Conservation (phyloP, 2,329 filamentous ascomycete genomes). For the Zarea fungicola region DNA sequence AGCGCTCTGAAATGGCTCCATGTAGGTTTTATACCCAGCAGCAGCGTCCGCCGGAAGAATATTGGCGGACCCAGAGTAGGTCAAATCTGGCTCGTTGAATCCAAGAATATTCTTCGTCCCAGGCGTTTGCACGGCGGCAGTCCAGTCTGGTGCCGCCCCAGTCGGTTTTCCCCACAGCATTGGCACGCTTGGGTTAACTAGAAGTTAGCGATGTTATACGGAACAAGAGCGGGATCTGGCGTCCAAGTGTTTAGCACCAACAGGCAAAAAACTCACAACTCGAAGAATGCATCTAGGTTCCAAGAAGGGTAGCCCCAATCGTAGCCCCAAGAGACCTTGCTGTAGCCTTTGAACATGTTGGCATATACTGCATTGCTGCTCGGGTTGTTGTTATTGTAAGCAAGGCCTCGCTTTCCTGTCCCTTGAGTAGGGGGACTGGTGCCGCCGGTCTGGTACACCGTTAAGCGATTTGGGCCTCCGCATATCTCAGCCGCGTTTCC, state of each 20-base stretch:
- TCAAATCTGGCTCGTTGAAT: slow-evolving; percentile 5
- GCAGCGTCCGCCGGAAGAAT: neutral
- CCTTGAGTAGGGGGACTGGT: neutral
- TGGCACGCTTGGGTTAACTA: neutral
- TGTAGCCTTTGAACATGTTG: slow-evolving; percentile 1
- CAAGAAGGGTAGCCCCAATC: slow-evolving; percentile 2
- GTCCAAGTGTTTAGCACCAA: no score
- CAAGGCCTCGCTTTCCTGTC: neutral
- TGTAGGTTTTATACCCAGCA: neutral
- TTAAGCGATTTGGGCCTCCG: neutral
- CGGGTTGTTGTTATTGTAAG: slow-evolving; percentile 2
- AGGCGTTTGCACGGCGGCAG: neutral
- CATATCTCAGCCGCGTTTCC: neutral
- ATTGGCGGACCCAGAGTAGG: neutral
- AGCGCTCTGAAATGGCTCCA: neutral
- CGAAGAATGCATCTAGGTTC: neutral
- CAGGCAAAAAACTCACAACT: neutral
- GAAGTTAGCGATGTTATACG: neutral
- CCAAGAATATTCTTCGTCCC: neutral
- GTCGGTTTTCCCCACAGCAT: slow-evolving; percentile 1
- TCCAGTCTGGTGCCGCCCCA: neutral
- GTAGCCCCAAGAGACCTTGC: neutral
- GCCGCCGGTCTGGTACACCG: neutral
- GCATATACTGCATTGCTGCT: neutral
- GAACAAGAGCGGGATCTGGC: no score